A percentile compares a stretch with the other conserved stretches of the same genome.
Conservation (phyloP, 108 stramenopile species). For the Cylindrotheca fusiformis region DNA sequence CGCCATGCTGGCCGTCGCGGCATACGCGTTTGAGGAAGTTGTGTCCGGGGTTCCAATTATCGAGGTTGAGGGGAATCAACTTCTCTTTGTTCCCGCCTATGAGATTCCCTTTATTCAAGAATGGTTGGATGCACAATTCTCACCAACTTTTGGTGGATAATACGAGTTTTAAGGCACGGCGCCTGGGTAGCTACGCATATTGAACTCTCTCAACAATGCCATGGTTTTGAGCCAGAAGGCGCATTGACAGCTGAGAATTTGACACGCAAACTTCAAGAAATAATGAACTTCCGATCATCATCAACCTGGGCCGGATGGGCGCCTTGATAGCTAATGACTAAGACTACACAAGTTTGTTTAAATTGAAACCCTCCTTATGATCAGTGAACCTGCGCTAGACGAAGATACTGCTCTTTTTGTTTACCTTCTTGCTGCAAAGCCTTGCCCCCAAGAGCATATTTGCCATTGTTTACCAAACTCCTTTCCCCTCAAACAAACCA, state of each 20-base stretch:
- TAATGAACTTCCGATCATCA: constrained; percentile 16
- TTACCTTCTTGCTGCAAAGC: too few species aligned
- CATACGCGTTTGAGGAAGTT: constrained; percentile 81
- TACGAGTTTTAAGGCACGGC: not conserved
- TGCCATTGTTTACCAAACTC: too few species aligned
- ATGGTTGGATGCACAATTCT: constrained; percentile 61
- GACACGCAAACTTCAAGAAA: constrained; percentile 1
- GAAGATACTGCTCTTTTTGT: too few species aligned
- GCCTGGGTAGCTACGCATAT: not conserved
- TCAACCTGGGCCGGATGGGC: too few species aligned
- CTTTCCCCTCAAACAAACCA: not conserved
- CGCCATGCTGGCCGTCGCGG: constrained; percentile 90
- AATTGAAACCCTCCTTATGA: too few species aligned
- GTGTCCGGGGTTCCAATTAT: constrained; percentile 64
- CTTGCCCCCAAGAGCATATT: too few species aligned
- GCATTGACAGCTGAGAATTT: not conserved
- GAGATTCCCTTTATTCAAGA: constrained; percentile 72
- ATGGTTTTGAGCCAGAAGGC: not conserved
- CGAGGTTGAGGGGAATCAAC: constrained; percentile 56
- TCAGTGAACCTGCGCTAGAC: too few species aligned
- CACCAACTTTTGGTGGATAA: constrained; percentile 3
- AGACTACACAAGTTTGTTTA: too few species aligned
- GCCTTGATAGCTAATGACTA: too few species aligned
- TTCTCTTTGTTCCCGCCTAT: constrained; percentile 76
- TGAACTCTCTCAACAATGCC: not conserved